These are phyloP conservation scores for Serendipita sp. DNA, from an alignment of 768 basidiomycete genomes.

Conservation along the genomic window DNA sequence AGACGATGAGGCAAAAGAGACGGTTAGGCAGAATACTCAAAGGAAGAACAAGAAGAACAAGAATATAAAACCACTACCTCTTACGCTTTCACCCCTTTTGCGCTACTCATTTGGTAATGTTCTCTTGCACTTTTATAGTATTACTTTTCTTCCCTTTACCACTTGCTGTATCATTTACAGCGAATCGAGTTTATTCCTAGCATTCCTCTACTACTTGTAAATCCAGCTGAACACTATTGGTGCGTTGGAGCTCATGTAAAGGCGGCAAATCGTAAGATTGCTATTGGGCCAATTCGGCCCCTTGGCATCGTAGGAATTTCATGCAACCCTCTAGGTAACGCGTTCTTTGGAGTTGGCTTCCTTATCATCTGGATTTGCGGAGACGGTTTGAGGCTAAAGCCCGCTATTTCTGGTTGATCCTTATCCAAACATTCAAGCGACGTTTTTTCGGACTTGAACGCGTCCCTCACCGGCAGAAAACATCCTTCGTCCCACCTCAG, in stretches of 20 bases:
- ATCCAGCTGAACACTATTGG: background rate
- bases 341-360: no score
- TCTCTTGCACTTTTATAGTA: background rate
- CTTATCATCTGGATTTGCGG: no score
- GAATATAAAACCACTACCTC: background rate
- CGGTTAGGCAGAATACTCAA: background rate
- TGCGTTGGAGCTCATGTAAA: background rate
- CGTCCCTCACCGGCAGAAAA: background rate
- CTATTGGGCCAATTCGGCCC: background rate
- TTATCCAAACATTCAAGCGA: background rate
- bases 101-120: background rate
- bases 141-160: background rate
- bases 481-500: background rate
- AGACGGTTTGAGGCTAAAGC: no score
- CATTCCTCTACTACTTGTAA: background rate
- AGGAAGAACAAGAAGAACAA: background rate
- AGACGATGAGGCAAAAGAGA: background rate
- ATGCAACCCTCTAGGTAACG: background rate
- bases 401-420: background rate
- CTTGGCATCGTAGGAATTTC: background rate
- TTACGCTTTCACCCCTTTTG: background rate
- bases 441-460: background rate
- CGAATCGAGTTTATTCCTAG: background rate
- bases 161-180: background rate
- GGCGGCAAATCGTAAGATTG: background rate